Percentiles rank a stretch among this genome's conserved stretches.
Evolutionary conservation across 78 protist genomes (phyloP).

Genomic region (Dictyostelium purpureum): DNA sequence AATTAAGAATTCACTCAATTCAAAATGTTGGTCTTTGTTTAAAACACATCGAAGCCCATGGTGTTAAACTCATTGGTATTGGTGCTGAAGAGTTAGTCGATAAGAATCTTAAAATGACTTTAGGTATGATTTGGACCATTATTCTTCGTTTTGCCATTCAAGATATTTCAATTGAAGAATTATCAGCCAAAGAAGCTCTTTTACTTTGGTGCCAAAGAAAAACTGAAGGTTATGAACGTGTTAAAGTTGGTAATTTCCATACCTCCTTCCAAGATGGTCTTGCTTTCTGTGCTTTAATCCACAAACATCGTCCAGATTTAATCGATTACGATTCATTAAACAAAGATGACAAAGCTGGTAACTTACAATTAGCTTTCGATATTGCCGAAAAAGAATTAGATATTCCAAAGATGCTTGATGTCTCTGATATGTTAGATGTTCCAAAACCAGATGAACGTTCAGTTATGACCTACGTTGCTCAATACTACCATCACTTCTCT

Average conservation of each 20-base stretch:
- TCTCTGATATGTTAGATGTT: conserved; percentile 82
- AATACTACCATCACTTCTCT: conserved; percentile 87
- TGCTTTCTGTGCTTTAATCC: conserved; percentile 88
- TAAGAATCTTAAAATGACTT: conserved; percentile 83
- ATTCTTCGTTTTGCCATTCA: conserved; percentile 85
- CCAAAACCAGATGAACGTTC: conserved; percentile 89
- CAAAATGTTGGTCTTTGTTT: conserved; percentile 81
- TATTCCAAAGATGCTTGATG: conserved; percentile 89
- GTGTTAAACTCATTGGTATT: conserved; percentile 74
- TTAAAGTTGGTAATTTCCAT: conserved; percentile 82
- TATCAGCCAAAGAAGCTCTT: conserved; percentile 86
- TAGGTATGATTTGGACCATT: conserved; percentile 88
- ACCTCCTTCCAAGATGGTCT: conserved; percentile 85
- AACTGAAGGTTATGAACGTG: conserved; percentile 62
- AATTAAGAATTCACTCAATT: conserved; percentile 75
- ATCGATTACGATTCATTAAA: conserved; percentile 59
- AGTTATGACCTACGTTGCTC: conserved; percentile 89
- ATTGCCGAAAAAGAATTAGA: conserved; percentile 87
- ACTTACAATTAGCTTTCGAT: conserved; percentile 86
- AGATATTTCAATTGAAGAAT: conserved; percentile 85
- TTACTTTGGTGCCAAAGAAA: conserved; percentile 87
- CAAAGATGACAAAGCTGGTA: conserved; percentile 71
- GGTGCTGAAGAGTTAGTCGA: conserved; percentile 79
- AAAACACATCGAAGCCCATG: conserved; percentile 76
- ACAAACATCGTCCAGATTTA: conserved; percentile 87